Evolutionary conservation across 371 early-diverging fungal genomes (phyloP).

Genomic region (Mortierella polycephala): DNA sequence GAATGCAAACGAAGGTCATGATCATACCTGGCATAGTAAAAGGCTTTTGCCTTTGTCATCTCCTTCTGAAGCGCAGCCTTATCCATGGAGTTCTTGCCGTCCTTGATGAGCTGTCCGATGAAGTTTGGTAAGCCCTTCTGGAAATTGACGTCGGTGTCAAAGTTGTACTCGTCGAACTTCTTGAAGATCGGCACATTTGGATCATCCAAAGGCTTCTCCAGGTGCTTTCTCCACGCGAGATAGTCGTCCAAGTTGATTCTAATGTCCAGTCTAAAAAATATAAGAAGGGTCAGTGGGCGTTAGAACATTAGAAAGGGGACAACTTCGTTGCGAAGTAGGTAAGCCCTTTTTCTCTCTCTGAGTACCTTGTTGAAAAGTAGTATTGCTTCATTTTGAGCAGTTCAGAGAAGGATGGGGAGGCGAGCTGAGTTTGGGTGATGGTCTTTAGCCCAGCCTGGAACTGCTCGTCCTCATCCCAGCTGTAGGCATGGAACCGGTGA

Average conservation of each 20-base stretch:
- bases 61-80: constrained; percentile 61
- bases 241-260: constrained; percentile 60
- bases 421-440: constrained; percentile 41
- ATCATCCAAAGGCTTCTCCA: constrained; percentile 41
- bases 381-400: constrained; percentile 66
- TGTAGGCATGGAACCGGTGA: constrained; percentile 57
- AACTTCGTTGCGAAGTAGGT: no score
- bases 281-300: no score
- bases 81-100: constrained; percentile 56
- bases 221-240: constrained; percentile 56
- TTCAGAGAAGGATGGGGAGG: constrained; percentile 30
- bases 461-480: constrained; percentile 59
- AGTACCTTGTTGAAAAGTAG: constrained; percentile 60
- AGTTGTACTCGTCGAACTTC: constrained; percentile 62
- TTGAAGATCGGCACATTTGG: constrained; percentile 53
- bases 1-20: neutral
- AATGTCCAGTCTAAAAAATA: constrained; percentile 51
- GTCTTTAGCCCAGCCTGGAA: constrained; percentile 61
- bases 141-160: constrained; percentile 61
- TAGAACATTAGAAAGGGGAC: neutral
- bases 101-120: constrained; percentile 58
- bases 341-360: no score
- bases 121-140: constrained; percentile 59
- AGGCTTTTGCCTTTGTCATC: constrained; percentile 62
- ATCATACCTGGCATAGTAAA: constrained; percentile 63